phyloP scores from a whole-genome alignment of 1,139 yeast genomes.

The Geotrichum armillariae region DNA sequence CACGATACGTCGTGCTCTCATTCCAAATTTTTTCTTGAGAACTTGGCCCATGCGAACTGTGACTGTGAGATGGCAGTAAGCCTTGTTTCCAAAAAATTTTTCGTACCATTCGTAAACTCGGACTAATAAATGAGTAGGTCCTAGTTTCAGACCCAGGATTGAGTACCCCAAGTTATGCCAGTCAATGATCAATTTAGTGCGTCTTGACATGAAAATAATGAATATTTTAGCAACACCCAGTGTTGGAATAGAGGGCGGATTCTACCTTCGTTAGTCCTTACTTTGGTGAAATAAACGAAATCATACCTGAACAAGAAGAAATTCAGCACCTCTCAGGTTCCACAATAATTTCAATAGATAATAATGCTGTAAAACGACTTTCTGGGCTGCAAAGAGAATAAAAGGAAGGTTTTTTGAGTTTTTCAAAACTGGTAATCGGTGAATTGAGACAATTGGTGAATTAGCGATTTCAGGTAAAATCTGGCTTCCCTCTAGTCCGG shows the following conservation, averaged over 20 bases:
- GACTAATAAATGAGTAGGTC: slow-evolving; percentile 61
- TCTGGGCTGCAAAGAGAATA: slow-evolving; percentile 56
- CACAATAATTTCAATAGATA: slow-evolving; percentile 50
- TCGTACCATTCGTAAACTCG: slow-evolving; percentile 48
- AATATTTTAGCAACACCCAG: slow-evolving; percentile 62
- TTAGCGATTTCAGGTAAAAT: slow-evolving; percentile 17
- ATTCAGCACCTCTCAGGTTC: slow-evolving; percentile 62
- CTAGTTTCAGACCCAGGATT: slow-evolving; percentile 68
- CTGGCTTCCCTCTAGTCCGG: slow-evolving; percentile 18
- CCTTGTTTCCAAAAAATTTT: slow-evolving; percentile 53
- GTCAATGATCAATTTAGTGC: slow-evolving; percentile 72
- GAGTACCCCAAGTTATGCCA: slow-evolving; percentile 97
- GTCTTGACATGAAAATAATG: slow-evolving; percentile 53
- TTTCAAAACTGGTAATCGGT: slow-evolving; percentile 46
- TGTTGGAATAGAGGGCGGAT: slow-evolving; percentile 92
- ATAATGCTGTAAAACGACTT: slow-evolving; percentile 58
- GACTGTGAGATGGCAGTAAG: slow-evolving; percentile 77
- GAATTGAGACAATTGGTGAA: slow-evolving; percentile 27
- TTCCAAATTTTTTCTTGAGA: slow-evolving; percentile 55
- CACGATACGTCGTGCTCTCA: slow-evolving; percentile 43
- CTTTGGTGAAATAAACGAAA: neutral
- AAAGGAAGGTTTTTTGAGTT: slow-evolving; percentile 53
- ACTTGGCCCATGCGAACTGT: slow-evolving; percentile 70
- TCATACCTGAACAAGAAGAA: slow-evolving; percentile 51
- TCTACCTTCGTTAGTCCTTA: slow-evolving; percentile 48